These are phyloP conservation scores for Micractinium conductrix DNA, from an alignment of 139 green algal species.

Conservation along the genomic window DNA sequence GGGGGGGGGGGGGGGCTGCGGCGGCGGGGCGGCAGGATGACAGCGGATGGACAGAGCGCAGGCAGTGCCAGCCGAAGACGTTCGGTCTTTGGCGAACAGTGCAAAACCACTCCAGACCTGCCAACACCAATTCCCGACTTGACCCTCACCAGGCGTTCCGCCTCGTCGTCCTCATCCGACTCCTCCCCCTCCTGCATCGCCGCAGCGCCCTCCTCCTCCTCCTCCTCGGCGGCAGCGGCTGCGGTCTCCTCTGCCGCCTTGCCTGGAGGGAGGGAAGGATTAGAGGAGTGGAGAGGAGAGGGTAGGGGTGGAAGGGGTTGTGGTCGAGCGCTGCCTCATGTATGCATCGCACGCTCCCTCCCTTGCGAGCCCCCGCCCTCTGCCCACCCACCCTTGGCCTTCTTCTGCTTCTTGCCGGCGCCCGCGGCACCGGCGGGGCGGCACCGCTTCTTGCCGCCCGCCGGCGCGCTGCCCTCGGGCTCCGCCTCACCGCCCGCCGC, in stretches of 20 bases:
- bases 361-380: too few relatives aligned
- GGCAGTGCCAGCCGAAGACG: background rate
- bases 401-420: background rate
- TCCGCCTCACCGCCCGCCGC: background rate
- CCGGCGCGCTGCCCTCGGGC: background rate
- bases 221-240: background rate
- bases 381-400: background rate
- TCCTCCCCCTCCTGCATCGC: background rate
- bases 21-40: background rate
- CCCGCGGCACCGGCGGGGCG: background rate
- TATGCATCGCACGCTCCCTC: too few relatives aligned
- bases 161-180: slow-evolving; percentile 14
- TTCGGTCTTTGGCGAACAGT: background rate
- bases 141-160: slow-evolving; percentile 26
- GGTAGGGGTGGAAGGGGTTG: too few relatives aligned
- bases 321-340: too few relatives aligned
- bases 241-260: background rate
- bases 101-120: background rate
- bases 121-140: background rate
- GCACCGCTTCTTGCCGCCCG: background rate
- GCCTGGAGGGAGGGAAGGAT: background rate
- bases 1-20: background rate
- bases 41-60: background rate
- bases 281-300: background rate
- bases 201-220: background rate